Evolutionary conservation across 345 rosid genomes (phyloP).

Genomic region (Ceriops decandra): DNA sequence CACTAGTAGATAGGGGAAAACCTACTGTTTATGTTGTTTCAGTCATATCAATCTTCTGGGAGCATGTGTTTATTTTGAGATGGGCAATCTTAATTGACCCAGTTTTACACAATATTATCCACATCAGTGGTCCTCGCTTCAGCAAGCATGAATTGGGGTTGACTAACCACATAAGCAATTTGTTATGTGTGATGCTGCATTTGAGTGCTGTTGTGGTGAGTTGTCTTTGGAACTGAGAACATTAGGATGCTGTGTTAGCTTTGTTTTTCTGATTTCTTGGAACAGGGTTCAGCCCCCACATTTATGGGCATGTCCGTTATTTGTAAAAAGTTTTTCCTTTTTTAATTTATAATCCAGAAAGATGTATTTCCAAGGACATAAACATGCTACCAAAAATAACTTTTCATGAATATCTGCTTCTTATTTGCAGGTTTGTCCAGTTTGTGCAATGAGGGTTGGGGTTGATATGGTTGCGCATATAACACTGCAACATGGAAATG

Average conservation of each 20-base stretch:
- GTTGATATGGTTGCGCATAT: conserved; percentile 97
- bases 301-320: background rate
- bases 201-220: background rate
- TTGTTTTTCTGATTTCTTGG: background rate
- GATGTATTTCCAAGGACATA: background rate
- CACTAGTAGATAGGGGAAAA: too few relatives aligned
- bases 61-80: background rate
- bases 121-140: background rate
- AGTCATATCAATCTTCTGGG: background rate
- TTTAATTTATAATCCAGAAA: too few relatives aligned
- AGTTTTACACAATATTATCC: background rate
- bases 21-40: background rate
- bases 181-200: background rate
- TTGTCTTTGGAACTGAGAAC: background rate
- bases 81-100: background rate
- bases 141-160: background rate
- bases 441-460: conserved; percentile 84
- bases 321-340: too few relatives aligned
- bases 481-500: conserved; percentile 80
- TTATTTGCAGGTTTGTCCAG: conserved; percentile 80
- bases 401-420: conserved; percentile 5
- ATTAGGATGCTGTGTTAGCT: background rate
- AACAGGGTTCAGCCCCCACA: background rate
- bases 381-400: background rate
- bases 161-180: background rate